Base-by-base conservation (phyloP, 1,139 yeast species). In the Lodderomyces orthopsilosis region DNA sequence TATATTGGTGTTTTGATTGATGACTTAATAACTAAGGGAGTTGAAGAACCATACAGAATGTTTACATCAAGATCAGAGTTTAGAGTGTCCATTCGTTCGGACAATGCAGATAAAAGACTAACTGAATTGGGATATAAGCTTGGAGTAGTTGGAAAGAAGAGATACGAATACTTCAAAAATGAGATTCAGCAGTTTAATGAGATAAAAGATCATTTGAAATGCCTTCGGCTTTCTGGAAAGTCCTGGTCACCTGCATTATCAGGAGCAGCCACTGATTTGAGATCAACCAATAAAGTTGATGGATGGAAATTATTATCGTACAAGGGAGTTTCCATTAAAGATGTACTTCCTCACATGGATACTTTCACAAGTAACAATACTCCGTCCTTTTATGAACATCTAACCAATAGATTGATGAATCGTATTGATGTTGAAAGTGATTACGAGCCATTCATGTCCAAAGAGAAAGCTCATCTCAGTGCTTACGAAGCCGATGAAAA, bases 41-140 rank as follows among this genome's bases (percentile, higher is more conserved):
- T 94, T 1, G 91, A 85, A 48, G 99, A 94, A 59, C 99, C 99
- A 1, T 94, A 94, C 61, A 74, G 99, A 50, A 94, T 94, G 98
- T 94, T 94, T 58, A 94, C 98, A 0, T 89, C 97, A 2, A 75
- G 99, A 43, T 87, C 96, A 0, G 99, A 94, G 59, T 94, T 89
- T 61, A 74, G 98, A 56, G 79, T 94, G 36, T 83, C 91, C 23
- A 85, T 90, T 7, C 74, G 99, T 46, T 83, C 96, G 1, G 98
- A 94, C 61, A 94, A 93, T 66, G 98, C 99, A 0, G 98, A 94
- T 57, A 61, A 75, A 45, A 70, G 99, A 47, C 66, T 94, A 43
- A 91, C 98, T 0, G 79, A 74, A 45, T 63, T 70, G 48, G 98
- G 96, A 1, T 68, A 76, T 41, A 56, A 69, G 1, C 62, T 75